Evolutionary conservation across 2,329 filamentous ascomycete genomes (phyloP).

Genomic region (Aureobasidium sp.): DNA sequence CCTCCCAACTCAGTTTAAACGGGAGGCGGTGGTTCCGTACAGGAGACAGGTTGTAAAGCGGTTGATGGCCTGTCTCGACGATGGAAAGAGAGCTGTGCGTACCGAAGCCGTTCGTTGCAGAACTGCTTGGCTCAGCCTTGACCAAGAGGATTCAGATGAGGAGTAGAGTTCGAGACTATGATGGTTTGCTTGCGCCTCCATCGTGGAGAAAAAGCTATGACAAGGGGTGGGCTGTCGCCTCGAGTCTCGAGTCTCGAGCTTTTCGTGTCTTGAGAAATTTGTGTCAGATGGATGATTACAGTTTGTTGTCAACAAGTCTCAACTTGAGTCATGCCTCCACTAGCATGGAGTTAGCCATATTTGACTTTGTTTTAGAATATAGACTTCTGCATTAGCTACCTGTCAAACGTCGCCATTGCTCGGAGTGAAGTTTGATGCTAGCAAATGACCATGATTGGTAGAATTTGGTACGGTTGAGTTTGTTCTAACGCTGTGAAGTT

Average conservation of each 20-base stretch:
- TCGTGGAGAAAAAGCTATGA: not conserved
- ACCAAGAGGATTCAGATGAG: slow-evolving; percentile 49
- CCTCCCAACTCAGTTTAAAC: slow-evolving; percentile 39
- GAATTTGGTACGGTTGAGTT: not conserved
- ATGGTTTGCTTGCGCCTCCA: not conserved
- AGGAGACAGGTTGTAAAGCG: slow-evolving; percentile 48
- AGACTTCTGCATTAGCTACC: not conserved
- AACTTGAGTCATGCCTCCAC: not conserved
- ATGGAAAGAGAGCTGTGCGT: slow-evolving; percentile 53
- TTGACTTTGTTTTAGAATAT: slow-evolving; percentile 2
- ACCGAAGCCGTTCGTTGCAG: slow-evolving; percentile 54
- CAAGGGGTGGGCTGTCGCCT: not conserved
- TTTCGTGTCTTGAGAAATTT: not conserved
- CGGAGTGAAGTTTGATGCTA: not conserved
- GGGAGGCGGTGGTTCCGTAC: slow-evolving; percentile 47
- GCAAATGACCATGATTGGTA: not conserved
- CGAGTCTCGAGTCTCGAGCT: not conserved
- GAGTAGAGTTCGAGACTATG: not conserved
- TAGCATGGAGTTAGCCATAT: not conserved
- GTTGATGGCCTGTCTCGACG: slow-evolving; percentile 49
- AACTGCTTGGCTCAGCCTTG: slow-evolving; percentile 51
- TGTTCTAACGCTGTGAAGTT: not conserved
- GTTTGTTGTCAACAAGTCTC: not conserved
- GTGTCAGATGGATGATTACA: not conserved
- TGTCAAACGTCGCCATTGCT: not conserved